Evolutionary conservation across 2,329 filamentous ascomycete genomes (phyloP).

Genomic region (Fusarium sp.): DNA sequence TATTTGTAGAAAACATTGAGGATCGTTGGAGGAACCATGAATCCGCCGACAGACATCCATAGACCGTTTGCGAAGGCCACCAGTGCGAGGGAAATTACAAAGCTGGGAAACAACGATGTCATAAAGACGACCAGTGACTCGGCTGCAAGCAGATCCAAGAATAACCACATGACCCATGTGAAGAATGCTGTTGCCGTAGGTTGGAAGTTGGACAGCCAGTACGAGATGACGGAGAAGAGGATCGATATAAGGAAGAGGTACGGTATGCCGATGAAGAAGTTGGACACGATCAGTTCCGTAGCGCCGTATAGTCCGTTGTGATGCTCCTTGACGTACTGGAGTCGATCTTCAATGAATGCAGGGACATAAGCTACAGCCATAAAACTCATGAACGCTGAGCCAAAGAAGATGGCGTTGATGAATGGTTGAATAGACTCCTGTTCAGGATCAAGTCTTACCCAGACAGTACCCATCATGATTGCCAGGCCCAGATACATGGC

Average conservation of each 20-base stretch:
- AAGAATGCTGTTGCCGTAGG: conserved; percentile 75
- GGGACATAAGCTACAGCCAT: conserved; percentile 90
- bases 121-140: conserved; percentile 85
- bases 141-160: conserved; percentile 84
- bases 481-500: conserved; percentile 83
- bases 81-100: conserved; percentile 81
- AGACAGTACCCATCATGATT: conserved; percentile 90
- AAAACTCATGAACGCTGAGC: conserved; percentile 80
- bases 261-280: conserved; percentile 84
- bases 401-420: conserved; percentile 85
- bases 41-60: conserved; percentile 89
- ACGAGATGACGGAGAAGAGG: conserved; percentile 79
- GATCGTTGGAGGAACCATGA: conserved; percentile 77
- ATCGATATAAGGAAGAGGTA: conserved; percentile 83
- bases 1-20: conserved; percentile 89
- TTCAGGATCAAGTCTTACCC: conserved; percentile 75
- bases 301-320: conserved; percentile 85
- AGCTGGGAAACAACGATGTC: conserved; percentile 78
- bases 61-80: conserved; percentile 88
- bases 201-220: conserved; percentile 84
- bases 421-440: conserved; percentile 83
- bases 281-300: conserved; percentile 77
- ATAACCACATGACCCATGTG: conserved; percentile 84
- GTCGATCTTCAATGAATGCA: conserved; percentile 73
- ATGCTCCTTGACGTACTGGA: conserved; percentile 68